phyloP scores from a whole-genome alignment of 2,329 filamentous ascomycete genomes.

The Colletotrichum sp. region DNA sequence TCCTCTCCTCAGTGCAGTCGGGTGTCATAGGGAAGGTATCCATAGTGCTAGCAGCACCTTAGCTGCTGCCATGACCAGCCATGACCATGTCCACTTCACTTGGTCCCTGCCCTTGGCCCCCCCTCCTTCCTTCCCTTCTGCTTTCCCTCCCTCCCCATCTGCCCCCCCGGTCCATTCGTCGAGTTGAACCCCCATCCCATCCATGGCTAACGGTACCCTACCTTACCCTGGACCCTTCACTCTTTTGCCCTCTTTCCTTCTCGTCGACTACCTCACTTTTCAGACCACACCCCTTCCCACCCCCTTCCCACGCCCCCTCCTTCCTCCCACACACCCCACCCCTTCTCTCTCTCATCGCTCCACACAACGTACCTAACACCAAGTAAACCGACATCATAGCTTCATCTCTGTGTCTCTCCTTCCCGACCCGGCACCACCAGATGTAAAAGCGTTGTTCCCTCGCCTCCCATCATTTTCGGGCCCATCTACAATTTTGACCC shows the following conservation, averaged over 20 bases:
- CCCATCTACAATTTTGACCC: conserved; percentile 10
- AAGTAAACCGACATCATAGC: conserved; percentile 25
- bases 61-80: neutral
- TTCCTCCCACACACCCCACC: neutral
- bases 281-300: neutral
- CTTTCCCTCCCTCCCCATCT: neutral
- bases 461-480: conserved; percentile 17
- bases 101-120: neutral
- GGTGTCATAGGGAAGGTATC: neutral
- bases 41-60: neutral
- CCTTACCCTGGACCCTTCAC: conserved; percentile 5
- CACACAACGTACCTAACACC: conserved; percentile 20
- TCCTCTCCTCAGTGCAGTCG: neutral
- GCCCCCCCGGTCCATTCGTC: no score
- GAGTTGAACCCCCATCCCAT: conserved; percentile 5
- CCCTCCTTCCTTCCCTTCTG: neutral
- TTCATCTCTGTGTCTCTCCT: conserved; percentile 22
- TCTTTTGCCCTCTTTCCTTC: neutral
- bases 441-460: conserved; percentile 26
- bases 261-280: neutral
- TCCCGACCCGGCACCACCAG: conserved; percentile 20
- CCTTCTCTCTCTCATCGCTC: conserved; percentile 7
- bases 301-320: neutral
- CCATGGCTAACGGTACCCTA: conserved; percentile 7
- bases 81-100: neutral